These are phyloP conservation scores for Metschnikowia peoriensis DNA, from an alignment of 805 yeast genomes.

Conservation along the genomic window DNA sequence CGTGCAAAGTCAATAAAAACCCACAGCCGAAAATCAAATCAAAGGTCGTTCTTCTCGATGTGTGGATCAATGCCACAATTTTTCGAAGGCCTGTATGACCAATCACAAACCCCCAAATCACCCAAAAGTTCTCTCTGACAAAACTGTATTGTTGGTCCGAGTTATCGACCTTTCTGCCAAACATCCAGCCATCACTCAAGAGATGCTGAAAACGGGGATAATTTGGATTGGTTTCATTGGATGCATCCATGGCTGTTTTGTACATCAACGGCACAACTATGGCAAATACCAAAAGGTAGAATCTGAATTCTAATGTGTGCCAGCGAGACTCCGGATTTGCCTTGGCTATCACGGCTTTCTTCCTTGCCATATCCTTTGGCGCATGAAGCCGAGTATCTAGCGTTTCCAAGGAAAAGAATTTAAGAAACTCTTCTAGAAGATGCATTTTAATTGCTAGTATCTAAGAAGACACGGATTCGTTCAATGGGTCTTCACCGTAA, in stretches of 20 bases:
- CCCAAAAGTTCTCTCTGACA: constrained; percentile 75
- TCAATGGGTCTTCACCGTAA: background rate
- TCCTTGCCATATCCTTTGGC: constrained; percentile 31
- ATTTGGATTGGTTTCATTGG: constrained; percentile 71
- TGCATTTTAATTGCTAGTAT: constrained; percentile 3
- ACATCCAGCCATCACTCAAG: constrained; percentile 81
- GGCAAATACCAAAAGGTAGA: constrained; percentile 62
- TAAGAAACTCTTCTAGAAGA: constrained; percentile 16
- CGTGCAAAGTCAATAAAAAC: constrained; percentile 75
- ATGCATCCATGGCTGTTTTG: constrained; percentile 77
- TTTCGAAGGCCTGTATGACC: constrained; percentile 56
- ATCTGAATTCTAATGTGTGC: constrained; percentile 70
- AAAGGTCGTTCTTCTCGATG: constrained; percentile 51
- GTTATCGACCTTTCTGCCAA: constrained; percentile 88
- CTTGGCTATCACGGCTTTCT: constrained; percentile 29
- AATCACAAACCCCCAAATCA: constrained; percentile 53
- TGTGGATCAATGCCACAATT: constrained; percentile 17
- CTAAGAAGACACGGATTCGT: background rate
- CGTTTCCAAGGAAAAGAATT: constrained; percentile 50
- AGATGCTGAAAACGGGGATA: constrained; percentile 60
- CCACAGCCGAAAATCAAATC: constrained; percentile 71
- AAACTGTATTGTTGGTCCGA: constrained; percentile 87
- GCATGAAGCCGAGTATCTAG: constrained; percentile 51
- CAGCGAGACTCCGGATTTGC: constrained; percentile 58
- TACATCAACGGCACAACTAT: constrained; percentile 81